Base-by-base conservation (phyloP, 371 early-diverging fungal species). In the Apophysomyces ossiformis region DNA sequence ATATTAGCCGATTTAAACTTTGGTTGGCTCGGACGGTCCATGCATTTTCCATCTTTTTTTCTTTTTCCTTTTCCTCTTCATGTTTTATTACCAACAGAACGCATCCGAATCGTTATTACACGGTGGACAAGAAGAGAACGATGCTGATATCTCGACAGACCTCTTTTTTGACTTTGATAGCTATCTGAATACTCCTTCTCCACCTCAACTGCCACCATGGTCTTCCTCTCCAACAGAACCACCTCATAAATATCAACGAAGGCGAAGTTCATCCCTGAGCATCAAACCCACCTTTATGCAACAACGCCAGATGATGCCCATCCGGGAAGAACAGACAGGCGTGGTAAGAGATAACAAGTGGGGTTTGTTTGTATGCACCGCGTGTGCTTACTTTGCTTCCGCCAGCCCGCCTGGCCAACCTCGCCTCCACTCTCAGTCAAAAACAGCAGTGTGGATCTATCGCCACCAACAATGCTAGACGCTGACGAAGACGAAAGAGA, bases 201-300 rank as follows among this genome's bases (percentile, higher is more conserved):
- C 21, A 16, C 65, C 11, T 44, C 45, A 44, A 37, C 59, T 63
- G 9, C 38, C 56, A n/a, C 37, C 45, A 32, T 58, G 37, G 37
- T 58, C 58, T 5, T 16, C 59, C 15, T 47, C 58, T 45, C 57
- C 61, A 21, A 35, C 47, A n/a, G n/a, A 61, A 45, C 45, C 44
- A 61, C 61, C 36, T 11, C 37, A 61, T 32, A 45, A 61, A 46
- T 37, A 61, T 47, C 50, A 61, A 56, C 37, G 62, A 61, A 61
- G 54, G 21, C 54, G 54, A 50, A 50, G 54, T 50, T 50, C 50
- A 56, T 61, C 62, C 57, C 47, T 61, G 5, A 61, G 44, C 32
- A 61, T 47, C n/a, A 18, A 50, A n/a, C 37, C 50, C 13, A 47
- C 62, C 15, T 46, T 50, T 61, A 47, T 61, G 41, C 41, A 50